Evolutionary conservation across 2,329 filamentous ascomycete species (phyloP), one percentile per base, ranked within the genome.

Genomic region (Aspergillus jensenii): DNA sequence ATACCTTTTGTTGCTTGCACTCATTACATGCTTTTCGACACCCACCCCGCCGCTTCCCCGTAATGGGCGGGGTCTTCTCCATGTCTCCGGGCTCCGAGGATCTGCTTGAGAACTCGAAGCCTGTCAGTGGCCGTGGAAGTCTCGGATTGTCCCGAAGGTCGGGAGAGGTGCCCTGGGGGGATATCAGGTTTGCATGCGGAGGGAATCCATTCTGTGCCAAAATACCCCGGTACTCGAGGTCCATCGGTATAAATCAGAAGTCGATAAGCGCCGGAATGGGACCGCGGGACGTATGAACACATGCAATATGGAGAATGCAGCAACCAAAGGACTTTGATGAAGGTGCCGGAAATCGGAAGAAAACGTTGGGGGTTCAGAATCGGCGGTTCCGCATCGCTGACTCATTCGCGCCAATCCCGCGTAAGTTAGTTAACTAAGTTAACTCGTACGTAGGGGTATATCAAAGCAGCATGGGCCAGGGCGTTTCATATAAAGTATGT

Each of bases 1-100:
- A 73, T 65, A 87, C 85, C 81, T 88, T 88, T 71, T 88, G 86
- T 75, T 88, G 86, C 58, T 86, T 79, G 73, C 86, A 88, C 70
- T 88, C 84, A 66, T 88, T 88, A 74, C 85, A 88, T 23, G 85
- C 85, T 71, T 86, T 74, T 44, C 73, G 67, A 66, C 72, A 75
- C 27, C 74, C 74, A 57, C 73, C 73, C 63, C 73, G 69, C 63
- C 73, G 73, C 60, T 76, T 76, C 60, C 71, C 79, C 71, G 86
- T 84, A 62, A 79, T 71, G 59, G 78, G 76, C 63, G 70, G 71
- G 55, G 70, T 66, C 66, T 74, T 76, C 62, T 72, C 70, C 68
- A 76, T 75, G 61, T 74, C 71, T 64, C 69, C 65, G 62, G 68
- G 66, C 60, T 71, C 74, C 55, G 70, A 68, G 52, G 61, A 68